Evolutionary conservation across 2,329 filamentous ascomycete species (phyloP), one percentile per base, ranked within the genome.

Genomic region (Aspergillus awamori): DNA sequence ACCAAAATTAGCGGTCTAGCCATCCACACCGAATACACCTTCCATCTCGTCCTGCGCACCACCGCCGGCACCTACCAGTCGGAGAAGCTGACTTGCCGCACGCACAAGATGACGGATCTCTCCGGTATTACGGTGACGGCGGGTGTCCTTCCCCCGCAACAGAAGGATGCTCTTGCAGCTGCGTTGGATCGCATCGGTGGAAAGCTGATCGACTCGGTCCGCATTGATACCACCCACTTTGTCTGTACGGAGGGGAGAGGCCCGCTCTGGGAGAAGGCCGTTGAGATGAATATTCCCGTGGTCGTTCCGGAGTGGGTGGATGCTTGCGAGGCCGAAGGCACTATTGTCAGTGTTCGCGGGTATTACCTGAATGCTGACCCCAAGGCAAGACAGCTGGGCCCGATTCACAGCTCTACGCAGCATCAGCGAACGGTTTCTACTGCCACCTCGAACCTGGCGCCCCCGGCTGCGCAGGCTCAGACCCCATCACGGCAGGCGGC

Each of bases 141-240:
- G 0, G 95, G 95, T 54, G 86, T 97, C 68, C 84, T 99, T 77
- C 91, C 93, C 2, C 82, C 86, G 7, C 81, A 88, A 57, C 82
- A 89, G 58, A 88, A 87, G 73, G 92, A 96, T 67, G 88, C 84
- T 63, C 84, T 99, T 20, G 83, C 85, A 51, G 84, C 83, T 49
- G 92, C 93, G 1, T 86, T 97, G 38, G 89, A 95, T 72, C 86
- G 92, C 67, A 96, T 99, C 69, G 95, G 95, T 53, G 95, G 92
- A 63, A 97, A 95, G 82, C 83, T 98, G 65, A 90, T 92, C 60
- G 94, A 97, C 69, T 86, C 86, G 11, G 93, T 98, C 55, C 87
- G 94, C 70, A 98, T 99, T 73, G 95, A 99, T 76, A 99, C 95
- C 0, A 99, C 95, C 15, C 95, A 99, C 79, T 99, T 99, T 75